Percentiles rank a stretch among this genome's conserved stretches.
Conservation (phyloP, 345 rosid genomes). For the Populus euphratica region DNA sequence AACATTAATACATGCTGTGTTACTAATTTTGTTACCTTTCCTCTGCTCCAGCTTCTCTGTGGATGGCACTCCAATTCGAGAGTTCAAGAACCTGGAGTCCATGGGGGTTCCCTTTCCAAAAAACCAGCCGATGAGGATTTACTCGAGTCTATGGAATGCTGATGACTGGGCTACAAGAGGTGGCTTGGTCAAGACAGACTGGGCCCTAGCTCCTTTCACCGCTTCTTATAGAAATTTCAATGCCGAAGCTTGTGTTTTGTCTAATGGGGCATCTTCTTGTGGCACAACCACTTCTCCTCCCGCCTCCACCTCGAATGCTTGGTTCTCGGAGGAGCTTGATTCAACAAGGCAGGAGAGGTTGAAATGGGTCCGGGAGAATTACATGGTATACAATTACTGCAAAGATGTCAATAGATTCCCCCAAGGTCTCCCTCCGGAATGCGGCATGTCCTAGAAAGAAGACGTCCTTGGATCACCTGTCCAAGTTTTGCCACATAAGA, state of each 20-base stretch:
- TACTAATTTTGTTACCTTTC: neutral
- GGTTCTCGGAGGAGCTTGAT: constrained; percentile 11
- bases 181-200: constrained; percentile 19
- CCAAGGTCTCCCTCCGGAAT: constrained; percentile 36
- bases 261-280: constrained; percentile 28
- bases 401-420: neutral
- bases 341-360: constrained; percentile 16
- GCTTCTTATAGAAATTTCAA: constrained; percentile 54
- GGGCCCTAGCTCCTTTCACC: constrained; percentile 66
- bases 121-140: constrained; percentile 53
- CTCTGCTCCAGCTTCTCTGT: constrained; percentile 38
- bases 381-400: constrained; percentile 40
- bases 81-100: constrained; percentile 68
- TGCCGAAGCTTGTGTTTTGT: constrained; percentile 43
- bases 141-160: constrained; percentile 65
- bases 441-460: neutral
- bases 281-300: neutral
- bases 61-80: constrained; percentile 64
- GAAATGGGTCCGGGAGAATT: constrained; percentile 33
- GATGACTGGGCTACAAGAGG: constrained; percentile 30
- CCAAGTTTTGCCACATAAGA: too few relatives aligned
- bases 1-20: neutral
- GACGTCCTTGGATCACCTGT: too few relatives aligned
- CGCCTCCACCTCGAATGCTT: neutral
- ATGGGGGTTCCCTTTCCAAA: constrained; percentile 57